Evolutionary conservation across 73 alveolate genomes (phyloP), one percentile per base, ranked within the genome.

Genomic region (Stentor coeruleus): DNA sequence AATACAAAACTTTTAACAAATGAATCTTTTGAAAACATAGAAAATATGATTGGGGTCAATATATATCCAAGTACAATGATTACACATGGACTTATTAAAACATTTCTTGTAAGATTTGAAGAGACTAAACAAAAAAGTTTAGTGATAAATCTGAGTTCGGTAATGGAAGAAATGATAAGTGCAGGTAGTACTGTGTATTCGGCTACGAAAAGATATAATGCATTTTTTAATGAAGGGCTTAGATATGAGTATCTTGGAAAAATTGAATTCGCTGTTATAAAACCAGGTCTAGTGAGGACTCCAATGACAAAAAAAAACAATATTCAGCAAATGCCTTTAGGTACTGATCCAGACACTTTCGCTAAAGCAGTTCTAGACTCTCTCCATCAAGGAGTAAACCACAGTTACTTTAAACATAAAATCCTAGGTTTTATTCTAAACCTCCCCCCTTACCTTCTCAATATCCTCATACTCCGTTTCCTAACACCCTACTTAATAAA

Each of bases 31-130:
- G n/a, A 20, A 20, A 31, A 66, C 11, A 66, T 66, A 26, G 79
- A 66, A 66, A 31, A 66, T 20, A 66, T 66, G n/a, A 26, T 66
- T 26, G 79, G 79, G 39, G 79, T 66, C 42, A 66, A 66, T 66
- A 31, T 66, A 28, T 66, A 66, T 40, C 79, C 79, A 66, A 20
- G 37, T 11, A 66, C 79, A 66, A 66, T 66, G 79, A 20, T 66
- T 26, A 20, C 79, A 28, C 37, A 66, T 31, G 49, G 37, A 20
- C 79, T 66, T 20, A 66, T 66, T 28, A 37, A 20, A 11, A 26
- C 15, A 0, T 66, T 66, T 66, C 37, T 66, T 20, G 14, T 37
- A 20, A 20, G 79, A 31, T 66, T 20, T 66, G 79, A 66, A 31
- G 79, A 66, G 33, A 66, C 79, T 33, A 37, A 33, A 28, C 79